phyloP scores from a whole-genome alignment of 2,329 filamentous ascomycete genomes.

The Pseudogymnoascus sp. region DNA sequence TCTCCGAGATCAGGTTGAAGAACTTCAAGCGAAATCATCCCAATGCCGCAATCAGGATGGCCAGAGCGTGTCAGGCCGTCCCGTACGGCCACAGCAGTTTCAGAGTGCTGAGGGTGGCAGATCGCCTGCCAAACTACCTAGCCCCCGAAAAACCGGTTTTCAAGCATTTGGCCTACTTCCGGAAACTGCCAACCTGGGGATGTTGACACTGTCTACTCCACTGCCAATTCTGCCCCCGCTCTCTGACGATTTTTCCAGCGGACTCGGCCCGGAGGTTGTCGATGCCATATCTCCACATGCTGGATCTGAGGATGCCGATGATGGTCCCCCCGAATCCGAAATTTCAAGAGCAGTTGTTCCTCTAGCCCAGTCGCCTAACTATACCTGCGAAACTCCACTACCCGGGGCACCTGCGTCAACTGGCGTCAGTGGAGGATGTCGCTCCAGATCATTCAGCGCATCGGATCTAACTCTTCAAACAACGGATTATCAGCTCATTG shows the following conservation, averaged over 20 bases:
- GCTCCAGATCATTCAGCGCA: background rate
- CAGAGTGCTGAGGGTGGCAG: background rate
- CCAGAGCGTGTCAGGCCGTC: constrained; percentile 10
- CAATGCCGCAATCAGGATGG: background rate
- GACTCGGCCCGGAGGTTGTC: too few relatives aligned
- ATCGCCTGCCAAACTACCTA: too few relatives aligned
- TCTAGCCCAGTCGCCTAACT: too few relatives aligned
- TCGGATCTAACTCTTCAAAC: constrained; percentile 11
- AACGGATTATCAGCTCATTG: constrained; percentile 10
- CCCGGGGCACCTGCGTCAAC: background rate
- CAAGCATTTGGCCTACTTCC: constrained; percentile 12
- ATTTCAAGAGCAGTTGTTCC: too few relatives aligned
- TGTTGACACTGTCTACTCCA: background rate
- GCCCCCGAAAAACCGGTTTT: constrained; percentile 1
- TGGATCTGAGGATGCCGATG: too few relatives aligned
- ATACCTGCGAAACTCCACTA: too few relatives aligned
- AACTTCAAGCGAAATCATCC: too few relatives aligned
- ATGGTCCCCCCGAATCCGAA: too few relatives aligned
- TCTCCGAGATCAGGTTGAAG: too few relatives aligned
- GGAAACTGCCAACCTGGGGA: constrained; percentile 4
- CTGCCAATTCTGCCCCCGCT: too few relatives aligned
- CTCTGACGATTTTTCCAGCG: too few relatives aligned
- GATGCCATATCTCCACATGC: too few relatives aligned
- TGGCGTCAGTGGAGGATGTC: background rate
- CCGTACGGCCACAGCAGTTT: constrained; percentile 12